These are phyloP conservation scores for Hypericum perforatum DNA, from an alignment of 345 rosid genomes.

Conservation along the genomic window DNA sequence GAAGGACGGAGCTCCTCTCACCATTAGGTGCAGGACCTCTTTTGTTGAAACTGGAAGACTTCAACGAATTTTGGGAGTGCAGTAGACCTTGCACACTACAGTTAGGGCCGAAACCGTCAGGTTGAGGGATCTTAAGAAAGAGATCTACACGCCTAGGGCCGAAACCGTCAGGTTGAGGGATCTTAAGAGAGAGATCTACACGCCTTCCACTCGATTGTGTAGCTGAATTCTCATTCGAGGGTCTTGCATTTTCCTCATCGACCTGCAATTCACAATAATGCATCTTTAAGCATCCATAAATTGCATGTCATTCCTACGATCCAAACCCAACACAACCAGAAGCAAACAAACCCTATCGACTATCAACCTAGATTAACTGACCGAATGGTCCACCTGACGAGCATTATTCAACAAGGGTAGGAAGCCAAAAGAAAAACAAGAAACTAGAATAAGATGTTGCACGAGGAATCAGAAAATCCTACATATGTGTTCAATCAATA, in stretches of 20 bases:
- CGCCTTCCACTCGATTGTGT: constrained; percentile 39
- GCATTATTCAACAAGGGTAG: too few species aligned
- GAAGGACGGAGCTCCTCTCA: constrained; percentile 63
- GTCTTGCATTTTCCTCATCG: constrained; percentile 26
- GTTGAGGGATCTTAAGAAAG: constrained; percentile 63
- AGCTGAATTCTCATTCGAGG: constrained; percentile 29
- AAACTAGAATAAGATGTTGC: too few species aligned
- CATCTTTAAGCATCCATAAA: too few species aligned
- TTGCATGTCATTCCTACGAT: too few species aligned
- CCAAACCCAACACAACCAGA: too few species aligned
- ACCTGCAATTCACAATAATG: constrained; percentile 28
- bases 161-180: constrained; percentile 54
- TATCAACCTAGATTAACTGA: constrained; percentile 5
- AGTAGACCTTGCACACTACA: constrained; percentile 42
- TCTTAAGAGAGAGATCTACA: constrained; percentile 68
- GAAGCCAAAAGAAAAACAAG: too few species aligned
- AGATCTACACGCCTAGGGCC: too few species aligned
- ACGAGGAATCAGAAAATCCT: too few species aligned
- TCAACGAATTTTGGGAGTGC: constrained; percentile 41
- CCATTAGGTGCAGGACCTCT: constrained; percentile 35
- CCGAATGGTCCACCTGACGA: neutral
- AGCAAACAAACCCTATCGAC: too few species aligned
- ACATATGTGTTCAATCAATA: too few species aligned
- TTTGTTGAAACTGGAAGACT: constrained; percentile 67
- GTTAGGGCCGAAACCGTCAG: constrained; percentile 37